Percentiles rank a stretch among this genome's conserved stretches.
phyloP scores from a whole-genome alignment of 2,329 filamentous ascomycete genomes.

The Alternaria sp. region DNA sequence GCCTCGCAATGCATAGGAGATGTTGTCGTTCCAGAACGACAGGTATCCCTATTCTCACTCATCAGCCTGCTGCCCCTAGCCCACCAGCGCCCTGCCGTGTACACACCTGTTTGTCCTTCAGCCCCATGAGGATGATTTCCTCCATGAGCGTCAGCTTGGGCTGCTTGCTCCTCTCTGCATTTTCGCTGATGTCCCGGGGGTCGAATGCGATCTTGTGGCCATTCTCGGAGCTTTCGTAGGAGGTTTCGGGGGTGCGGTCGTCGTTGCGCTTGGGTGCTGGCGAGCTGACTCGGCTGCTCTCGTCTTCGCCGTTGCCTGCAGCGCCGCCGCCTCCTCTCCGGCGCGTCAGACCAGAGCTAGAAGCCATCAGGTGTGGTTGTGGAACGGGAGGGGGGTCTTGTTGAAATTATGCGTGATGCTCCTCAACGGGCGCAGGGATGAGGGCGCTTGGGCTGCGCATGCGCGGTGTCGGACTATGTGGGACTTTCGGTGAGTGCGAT shows the following conservation, averaged over 20 bases:
- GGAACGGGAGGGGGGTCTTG: slow-evolving; percentile 35
- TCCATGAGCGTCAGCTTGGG: slow-evolving; percentile 99
- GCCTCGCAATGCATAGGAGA: slow-evolving; percentile 94
- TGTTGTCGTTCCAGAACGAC: slow-evolving; percentile 99
- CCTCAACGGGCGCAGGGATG: slow-evolving; percentile 43
- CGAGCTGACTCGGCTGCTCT: slow-evolving; percentile 70
- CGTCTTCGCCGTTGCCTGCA: slow-evolving; percentile 65
- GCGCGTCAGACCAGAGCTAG: slow-evolving; percentile 75
- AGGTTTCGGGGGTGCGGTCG: slow-evolving; percentile 71
- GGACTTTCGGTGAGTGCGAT: slow-evolving; percentile 18
- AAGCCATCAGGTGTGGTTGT: slow-evolving; percentile 60
- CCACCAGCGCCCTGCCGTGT: slow-evolving; percentile 8
- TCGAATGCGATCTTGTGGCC: slow-evolving; percentile 99
- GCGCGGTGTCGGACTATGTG: slow-evolving; percentile 22
- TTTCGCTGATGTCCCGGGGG: slow-evolving; percentile 96
- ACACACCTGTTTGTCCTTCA: slow-evolving; percentile 97
- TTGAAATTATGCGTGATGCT: slow-evolving; percentile 42
- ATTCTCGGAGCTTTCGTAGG: slow-evolving; percentile 89
- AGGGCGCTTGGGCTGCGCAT: slow-evolving; percentile 44
- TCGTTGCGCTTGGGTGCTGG: slow-evolving; percentile 68
- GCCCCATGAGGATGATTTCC: slow-evolving; percentile 89
- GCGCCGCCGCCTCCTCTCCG: slow-evolving; percentile 68
- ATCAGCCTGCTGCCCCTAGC: slow-evolving; percentile 25
- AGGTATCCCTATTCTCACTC: slow-evolving; percentile 76
- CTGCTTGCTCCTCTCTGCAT: slow-evolving; percentile 93